Base-by-base conservation (phyloP, 2,329 filamentous ascomycete species). In the Colletotrichum sp. region DNA sequence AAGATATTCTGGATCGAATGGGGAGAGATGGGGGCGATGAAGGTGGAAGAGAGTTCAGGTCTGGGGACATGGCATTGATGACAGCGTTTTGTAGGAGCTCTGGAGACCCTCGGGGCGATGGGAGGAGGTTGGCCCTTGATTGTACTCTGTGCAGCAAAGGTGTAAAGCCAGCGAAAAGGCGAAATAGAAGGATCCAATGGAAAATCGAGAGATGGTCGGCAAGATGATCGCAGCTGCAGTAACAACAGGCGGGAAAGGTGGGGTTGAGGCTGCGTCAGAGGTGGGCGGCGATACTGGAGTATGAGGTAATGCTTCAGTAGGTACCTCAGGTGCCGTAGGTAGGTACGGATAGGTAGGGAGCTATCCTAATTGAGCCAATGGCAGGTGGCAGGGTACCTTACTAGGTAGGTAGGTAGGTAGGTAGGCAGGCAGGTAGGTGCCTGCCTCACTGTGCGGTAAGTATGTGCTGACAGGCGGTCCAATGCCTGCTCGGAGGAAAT, bases 1-100 rank as follows among this genome's bases (percentile, higher is more conserved):
- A 72, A 13, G 78, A 52, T 71, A 77, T 79, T 77, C 64, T 72
- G 49, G 71, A 52, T 60, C 66, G 68, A 12, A 76, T 57, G 30
- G 76, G 62, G 7, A 74, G 28, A 62, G 57, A 70, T n/a, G 72
- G 60, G 32, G 59, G 30, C 39, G 66, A 66, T 74, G 73, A 77
- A 55, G 69, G 62, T 16, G 70, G 77, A 39, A 77, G 75, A 68
- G 75, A 76, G 65, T 77, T 78, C 36, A 77, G n/a, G 15, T 78
- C 69, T 30, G 21, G 57, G 9, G 16, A 75, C 72, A 72, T 80
- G 44, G 62, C 71, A 77, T 75, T 67, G 26, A 62, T 75, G 12
- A 34, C 21, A 21, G 8, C 28, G 64, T 59, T 49, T 64, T 36
- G 32, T 49, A 5, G 18, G n/a, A 52, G 34, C 30, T 64, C 36